These are phyloP conservation scores for Stenocarpella maydis DNA, from an alignment of 2,329 filamentous ascomycete genomes.

Conservation along the genomic window DNA sequence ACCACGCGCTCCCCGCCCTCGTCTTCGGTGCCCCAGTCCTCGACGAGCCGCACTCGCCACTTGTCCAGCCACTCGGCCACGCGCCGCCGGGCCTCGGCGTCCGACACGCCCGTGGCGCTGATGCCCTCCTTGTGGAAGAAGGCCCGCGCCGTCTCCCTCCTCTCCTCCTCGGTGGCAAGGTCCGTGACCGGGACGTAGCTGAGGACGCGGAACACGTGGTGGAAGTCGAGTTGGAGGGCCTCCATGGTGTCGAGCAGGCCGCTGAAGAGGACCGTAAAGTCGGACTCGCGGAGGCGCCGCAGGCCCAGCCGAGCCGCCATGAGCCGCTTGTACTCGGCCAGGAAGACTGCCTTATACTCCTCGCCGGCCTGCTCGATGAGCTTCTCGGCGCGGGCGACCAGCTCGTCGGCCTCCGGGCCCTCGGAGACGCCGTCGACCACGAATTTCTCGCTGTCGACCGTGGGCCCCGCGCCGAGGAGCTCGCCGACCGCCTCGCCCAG, in stretches of 20 bases:
- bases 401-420: slow-evolving; percentile 67
- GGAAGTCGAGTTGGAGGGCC: slow-evolving; percentile 86
- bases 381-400: slow-evolving; percentile 82
- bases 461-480: slow-evolving; percentile 78
- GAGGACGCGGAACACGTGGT: slow-evolving; percentile 89
- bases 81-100: slow-evolving; percentile 70
- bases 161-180: slow-evolving; percentile 69
- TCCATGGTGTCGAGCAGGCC: slow-evolving; percentile 84
- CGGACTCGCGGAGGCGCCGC: slow-evolving; percentile 70
- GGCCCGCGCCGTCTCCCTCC: slow-evolving; percentile 69
- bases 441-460: slow-evolving; percentile 77
- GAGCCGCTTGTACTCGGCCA: slow-evolving; percentile 86
- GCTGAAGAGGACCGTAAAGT: slow-evolving; percentile 86
- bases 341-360: slow-evolving; percentile 87
- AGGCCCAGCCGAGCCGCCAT: slow-evolving; percentile 86
- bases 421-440: slow-evolving; percentile 74
- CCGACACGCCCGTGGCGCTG: slow-evolving; percentile 61
- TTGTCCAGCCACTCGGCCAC: slow-evolving; percentile 82
- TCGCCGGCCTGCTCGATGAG: slow-evolving; percentile 83
- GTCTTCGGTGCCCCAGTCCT: slow-evolving; percentile 74
- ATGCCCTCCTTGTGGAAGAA: slow-evolving; percentile 86
- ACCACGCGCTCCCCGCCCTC: slow-evolving; percentile 43
- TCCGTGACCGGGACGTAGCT: slow-evolving; percentile 69
- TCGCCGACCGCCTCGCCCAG: slow-evolving; percentile 91
- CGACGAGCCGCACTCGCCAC: slow-evolving; percentile 75